Evolutionary conservation across 805 yeast species (phyloP).

Genomic region (Geotrichum ghanense): DNA sequence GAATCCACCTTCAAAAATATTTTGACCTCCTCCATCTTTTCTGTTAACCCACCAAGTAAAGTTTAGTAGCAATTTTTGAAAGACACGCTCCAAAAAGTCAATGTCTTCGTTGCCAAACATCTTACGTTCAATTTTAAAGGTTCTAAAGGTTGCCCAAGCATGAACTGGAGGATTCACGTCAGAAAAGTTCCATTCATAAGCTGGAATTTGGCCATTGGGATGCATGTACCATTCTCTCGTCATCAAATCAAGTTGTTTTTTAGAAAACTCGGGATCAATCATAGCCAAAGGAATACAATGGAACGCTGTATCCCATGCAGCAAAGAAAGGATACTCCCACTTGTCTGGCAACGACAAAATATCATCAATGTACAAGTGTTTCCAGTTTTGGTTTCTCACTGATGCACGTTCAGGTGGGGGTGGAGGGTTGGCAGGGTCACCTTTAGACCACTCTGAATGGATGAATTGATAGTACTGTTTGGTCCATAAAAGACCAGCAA

Average conservation of each 20-base stretch:
- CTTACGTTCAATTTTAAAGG: constrained; percentile 76
- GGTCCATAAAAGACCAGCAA: constrained; percentile 89
- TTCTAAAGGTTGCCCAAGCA: constrained; percentile 89
- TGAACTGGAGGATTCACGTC: constrained; percentile 98
- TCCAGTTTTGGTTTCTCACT: constrained; percentile 86
- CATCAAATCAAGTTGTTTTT: constrained; percentile 71
- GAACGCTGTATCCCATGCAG: constrained; percentile 96
- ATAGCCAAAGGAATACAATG: constrained; percentile 88
- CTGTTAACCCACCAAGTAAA: constrained; percentile 98
- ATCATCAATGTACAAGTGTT: constrained; percentile 78
- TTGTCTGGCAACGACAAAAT: constrained; percentile 84
- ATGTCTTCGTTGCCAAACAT: constrained; percentile 73
- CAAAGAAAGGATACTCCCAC: constrained; percentile 94
- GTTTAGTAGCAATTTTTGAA: constrained; percentile 78
- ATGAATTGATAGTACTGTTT: constrained; percentile 84
- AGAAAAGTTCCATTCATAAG: constrained; percentile 91
- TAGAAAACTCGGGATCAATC: constrained; percentile 89
- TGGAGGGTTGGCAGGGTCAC: constrained; percentile 66
- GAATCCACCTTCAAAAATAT: constrained; percentile 90
- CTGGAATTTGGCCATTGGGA: constrained; percentile 95
- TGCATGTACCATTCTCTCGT: constrained; percentile 97
- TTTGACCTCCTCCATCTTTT: constrained; percentile 76
- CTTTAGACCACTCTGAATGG: constrained; percentile 76
- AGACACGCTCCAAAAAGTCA: constrained; percentile 79
- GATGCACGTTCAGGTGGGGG: constrained; percentile 71